phyloP scores from a whole-genome alignment of 768 basidiomycete genomes.

The Auriscalpium orientale region DNA sequence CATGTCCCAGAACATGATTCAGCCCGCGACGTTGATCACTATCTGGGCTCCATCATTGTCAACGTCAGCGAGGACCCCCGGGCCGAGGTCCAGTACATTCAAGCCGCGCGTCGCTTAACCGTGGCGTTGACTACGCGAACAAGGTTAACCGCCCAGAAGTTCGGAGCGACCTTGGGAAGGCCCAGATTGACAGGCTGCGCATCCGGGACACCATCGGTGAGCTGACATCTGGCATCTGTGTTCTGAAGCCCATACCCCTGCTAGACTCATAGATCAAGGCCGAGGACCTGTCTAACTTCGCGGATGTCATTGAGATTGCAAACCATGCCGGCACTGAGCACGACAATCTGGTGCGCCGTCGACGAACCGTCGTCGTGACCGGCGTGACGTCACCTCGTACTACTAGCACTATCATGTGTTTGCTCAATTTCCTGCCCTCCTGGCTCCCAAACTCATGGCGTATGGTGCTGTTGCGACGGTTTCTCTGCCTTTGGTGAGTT shows the following conservation, averaged over 20 bases:
- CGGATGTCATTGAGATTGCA: slow-evolving; percentile 93
- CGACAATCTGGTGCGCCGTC: slow-evolving; percentile 89
- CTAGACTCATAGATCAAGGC: slow-evolving; percentile 97
- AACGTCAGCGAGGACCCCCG: slow-evolving; percentile 94
- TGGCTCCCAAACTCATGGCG: too few relatives aligned
- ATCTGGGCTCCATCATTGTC: slow-evolving; percentile 95
- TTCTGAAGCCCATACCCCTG: too few relatives aligned
- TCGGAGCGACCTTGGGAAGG: slow-evolving; percentile 97
- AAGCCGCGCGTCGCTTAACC: slow-evolving; percentile 95
- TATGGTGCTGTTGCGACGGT: too few relatives aligned
- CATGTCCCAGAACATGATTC: slow-evolving; percentile 99
- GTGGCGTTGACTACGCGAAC: slow-evolving; percentile 90
- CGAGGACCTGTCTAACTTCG: slow-evolving; percentile 88
- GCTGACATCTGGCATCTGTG: not conserved
- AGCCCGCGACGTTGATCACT: slow-evolving; percentile 98
- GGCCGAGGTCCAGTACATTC: slow-evolving; percentile 99
- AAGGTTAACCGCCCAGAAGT: slow-evolving; percentile 96
- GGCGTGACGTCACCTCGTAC: too few relatives aligned
- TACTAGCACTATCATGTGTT: too few relatives aligned
- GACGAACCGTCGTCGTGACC: too few relatives aligned
- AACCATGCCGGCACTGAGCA: slow-evolving; percentile 88
- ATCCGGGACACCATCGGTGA: slow-evolving; percentile 95
- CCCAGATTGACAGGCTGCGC: slow-evolving; percentile 94
- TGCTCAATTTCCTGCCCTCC: too few relatives aligned
- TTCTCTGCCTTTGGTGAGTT: too few relatives aligned